A percentile compares a stretch with the other conserved stretches of the same genome.
Evolutionary conservation across 331 rosid genomes (phyloP).

Genomic region (Pyracantha coccinea): DNA sequence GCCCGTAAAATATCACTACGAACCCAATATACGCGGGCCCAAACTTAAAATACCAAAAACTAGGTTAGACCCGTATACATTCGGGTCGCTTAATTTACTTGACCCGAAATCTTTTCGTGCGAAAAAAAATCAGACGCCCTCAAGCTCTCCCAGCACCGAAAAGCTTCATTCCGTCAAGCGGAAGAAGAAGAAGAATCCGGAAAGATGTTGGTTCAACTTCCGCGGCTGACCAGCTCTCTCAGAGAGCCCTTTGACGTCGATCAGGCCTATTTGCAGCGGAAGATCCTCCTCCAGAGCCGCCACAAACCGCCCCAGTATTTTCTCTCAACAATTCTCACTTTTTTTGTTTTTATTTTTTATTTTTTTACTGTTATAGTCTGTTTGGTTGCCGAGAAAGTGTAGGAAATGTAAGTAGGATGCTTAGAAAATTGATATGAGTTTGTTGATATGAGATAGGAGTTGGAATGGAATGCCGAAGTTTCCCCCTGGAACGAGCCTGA

Average conservation of each 20-base stretch:
- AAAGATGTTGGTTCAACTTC: constrained; percentile 73
- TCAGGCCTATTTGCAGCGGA: constrained; percentile 81
- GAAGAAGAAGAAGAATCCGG: not conserved
- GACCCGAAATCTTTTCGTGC: not conserved
- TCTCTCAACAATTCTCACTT: not conserved
- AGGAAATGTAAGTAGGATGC: not conserved
- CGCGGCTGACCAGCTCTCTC: constrained; percentile 74
- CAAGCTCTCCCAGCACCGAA: not conserved
- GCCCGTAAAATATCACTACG: too few relatives aligned
- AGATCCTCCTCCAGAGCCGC: constrained; percentile 51
- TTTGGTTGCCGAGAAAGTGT: constrained; percentile 16
- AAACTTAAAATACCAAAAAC: too few relatives aligned
- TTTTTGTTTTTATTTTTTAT: not conserved
- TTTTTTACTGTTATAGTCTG: not conserved
- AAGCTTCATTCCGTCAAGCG: not conserved
- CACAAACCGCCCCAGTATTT: constrained; percentile 44
- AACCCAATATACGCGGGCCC: too few relatives aligned
- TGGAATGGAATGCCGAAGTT: too few relatives aligned
- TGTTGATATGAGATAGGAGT: not conserved
- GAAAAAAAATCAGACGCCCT: not conserved
- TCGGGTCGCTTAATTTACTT: not conserved
- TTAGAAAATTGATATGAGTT: not conserved
- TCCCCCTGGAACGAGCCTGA: not conserved
- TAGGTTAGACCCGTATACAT: not conserved
- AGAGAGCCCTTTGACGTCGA: constrained; percentile 83